Evolutionary conservation across 2,329 filamentous ascomycete genomes (phyloP), one percentile per base, ranked within the genome.

Genomic region (Pseudonectria foliicola): DNA sequence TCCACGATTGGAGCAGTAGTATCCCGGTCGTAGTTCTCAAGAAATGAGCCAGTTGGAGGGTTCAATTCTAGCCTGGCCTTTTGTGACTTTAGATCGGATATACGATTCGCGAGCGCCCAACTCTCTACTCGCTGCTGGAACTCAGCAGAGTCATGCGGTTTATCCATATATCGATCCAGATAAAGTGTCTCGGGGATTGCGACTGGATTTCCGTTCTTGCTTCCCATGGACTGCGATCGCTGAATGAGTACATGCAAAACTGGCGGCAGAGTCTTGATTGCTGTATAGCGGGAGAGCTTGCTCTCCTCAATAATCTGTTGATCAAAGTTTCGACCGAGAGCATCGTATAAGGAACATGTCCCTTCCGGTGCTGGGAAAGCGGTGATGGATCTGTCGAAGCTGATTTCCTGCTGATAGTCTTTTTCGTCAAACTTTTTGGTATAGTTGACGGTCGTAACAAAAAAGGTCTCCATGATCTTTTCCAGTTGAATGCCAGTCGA

Each of bases 241-340:
- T 94, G 87, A 23, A 98, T 85, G 45, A 88, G 84, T 29, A 98
- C 79, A 51, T 95, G 89, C 13, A 96, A 67, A 23, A 98, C 76
- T 0, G 89, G 88, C 1, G 92, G 88, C 10, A 89, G 66, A n/a
- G 71, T 70, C 42, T 75, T 76, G 35, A 94, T 85, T 2, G 84
- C 81, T 6, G 79, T 79, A 56, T 82, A 90, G 38, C 59, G 77
- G 62, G 53, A 75, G 51, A 53, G 66, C 54, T 75, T 75, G 39
- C 77, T 77, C 15, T 82, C 73, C 23, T 80, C 78, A 21, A 90
- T 75, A 18, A 80, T 74, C 49, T 92, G 82, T 30, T 82, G 75
- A 49, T 93, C 87, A 54, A 95, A 95, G 35, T 85, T 82, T 26
- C 81, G 80, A 48, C 93, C 87, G 3, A 98, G 75, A 3, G 88